phyloP scores from a whole-genome alignment of 441 rosid genomes.

The Syzygium syzygioides region DNA sequence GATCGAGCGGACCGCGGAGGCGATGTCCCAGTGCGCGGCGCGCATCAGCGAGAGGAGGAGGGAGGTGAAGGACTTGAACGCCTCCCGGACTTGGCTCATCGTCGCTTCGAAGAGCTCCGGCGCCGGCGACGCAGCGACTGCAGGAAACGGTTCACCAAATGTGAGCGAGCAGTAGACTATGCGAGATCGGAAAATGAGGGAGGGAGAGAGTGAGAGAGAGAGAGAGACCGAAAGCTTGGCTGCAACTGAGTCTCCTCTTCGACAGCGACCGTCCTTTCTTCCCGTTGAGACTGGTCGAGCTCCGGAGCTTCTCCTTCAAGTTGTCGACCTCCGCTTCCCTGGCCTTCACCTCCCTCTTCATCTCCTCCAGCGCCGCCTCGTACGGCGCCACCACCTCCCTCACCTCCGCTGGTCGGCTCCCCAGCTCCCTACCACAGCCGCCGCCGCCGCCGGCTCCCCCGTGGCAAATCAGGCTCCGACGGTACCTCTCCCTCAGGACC shows the following conservation, averaged over 20 bases:
- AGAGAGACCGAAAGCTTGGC: slow-evolving; percentile 32
- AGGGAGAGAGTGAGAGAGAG: not conserved
- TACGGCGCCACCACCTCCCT: slow-evolving; percentile 93
- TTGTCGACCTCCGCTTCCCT: slow-evolving; percentile 69
- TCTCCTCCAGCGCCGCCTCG: slow-evolving; percentile 78
- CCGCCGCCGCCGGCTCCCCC: slow-evolving; percentile 21
- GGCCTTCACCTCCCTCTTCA: slow-evolving; percentile 70
- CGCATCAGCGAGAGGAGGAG: slow-evolving; percentile 78
- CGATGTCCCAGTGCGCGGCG: slow-evolving; percentile 89
- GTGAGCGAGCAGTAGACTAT: not conserved
- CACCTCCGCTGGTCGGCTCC: slow-evolving; percentile 34
- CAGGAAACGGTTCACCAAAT: not conserved
- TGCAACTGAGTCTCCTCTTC: slow-evolving; percentile 67
- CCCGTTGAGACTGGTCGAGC: slow-evolving; percentile 23
- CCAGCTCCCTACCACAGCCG: slow-evolving; percentile 12
- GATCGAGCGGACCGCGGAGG: slow-evolving; percentile 88
- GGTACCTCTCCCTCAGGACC: slow-evolving; percentile 66
- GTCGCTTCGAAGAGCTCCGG: slow-evolving; percentile 78
- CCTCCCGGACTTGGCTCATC: slow-evolving; percentile 65
- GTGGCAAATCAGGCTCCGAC: slow-evolving; percentile 36
- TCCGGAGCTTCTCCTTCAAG: slow-evolving; percentile 68
- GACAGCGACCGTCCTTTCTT: slow-evolving; percentile 62
- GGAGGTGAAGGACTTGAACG: slow-evolving; percentile 77
- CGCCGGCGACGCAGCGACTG: slow-evolving; percentile 57
- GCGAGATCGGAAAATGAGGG: not conserved